These are phyloP conservation scores for Leccinum longicurvipes DNA, from an alignment of 768 basidiomycete species.

Conservation along the genomic window DNA sequence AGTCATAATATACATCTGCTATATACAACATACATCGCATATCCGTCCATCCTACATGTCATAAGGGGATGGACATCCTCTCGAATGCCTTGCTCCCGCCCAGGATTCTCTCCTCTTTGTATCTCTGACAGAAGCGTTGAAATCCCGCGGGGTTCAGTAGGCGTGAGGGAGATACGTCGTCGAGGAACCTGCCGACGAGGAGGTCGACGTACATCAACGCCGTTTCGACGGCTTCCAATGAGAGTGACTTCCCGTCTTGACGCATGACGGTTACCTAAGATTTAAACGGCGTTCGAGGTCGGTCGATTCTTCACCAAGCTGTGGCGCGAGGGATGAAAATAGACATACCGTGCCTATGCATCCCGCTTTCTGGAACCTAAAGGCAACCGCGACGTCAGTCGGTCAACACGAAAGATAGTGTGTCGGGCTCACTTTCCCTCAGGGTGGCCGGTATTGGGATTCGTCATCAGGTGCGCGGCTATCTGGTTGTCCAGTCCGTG, in stretches of 20 bases:
- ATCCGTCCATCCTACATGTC: not conserved
- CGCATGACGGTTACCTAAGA: slow-evolving; percentile 27
- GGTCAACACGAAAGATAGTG: not conserved
- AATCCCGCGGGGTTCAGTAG: slow-evolving; percentile 23
- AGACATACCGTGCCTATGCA: slow-evolving; percentile 25
- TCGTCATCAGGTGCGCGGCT: slow-evolving; percentile 29
- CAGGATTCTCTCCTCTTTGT: slow-evolving; percentile 17
- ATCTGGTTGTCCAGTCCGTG: slow-evolving; percentile 29
- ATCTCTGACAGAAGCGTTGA: slow-evolving; percentile 21
- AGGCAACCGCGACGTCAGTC: not conserved
- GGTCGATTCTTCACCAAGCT: too few relatives aligned
- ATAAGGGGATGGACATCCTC: slow-evolving; percentile 20
- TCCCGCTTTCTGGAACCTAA: slow-evolving; percentile 25
- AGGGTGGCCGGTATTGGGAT: slow-evolving; percentile 26
- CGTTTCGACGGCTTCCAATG: slow-evolving; percentile 26
- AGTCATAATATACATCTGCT: not conserved
- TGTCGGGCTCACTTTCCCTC: slow-evolving; percentile 15
- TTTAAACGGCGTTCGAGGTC: not conserved
- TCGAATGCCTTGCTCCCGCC: slow-evolving; percentile 12
- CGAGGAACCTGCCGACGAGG: slow-evolving; percentile 28
- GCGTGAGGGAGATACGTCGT: slow-evolving; percentile 13
- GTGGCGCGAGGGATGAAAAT: too few relatives aligned
- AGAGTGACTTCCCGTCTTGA: slow-evolving; percentile 22
- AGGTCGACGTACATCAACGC: slow-evolving; percentile 34
- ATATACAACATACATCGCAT: not conserved